A percentile compares a stretch with the other conserved stretches of the same genome.
These are phyloP conservation scores for Amanita subjunquillea DNA, from an alignment of 768 basidiomycete genomes.

Conservation along the genomic window DNA sequence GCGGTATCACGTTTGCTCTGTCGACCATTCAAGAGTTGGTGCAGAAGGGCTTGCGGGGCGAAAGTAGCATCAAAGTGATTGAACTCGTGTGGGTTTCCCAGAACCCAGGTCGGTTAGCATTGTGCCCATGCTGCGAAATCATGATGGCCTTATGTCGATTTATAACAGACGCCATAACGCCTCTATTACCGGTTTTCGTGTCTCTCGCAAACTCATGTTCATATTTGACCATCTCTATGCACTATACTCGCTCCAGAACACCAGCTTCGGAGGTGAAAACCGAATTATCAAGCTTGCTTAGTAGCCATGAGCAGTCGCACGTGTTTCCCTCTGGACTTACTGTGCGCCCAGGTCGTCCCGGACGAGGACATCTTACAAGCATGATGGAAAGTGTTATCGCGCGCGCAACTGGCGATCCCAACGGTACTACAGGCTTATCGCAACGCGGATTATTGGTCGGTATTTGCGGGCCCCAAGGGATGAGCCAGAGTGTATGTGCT, in stretches of 20 bases:
- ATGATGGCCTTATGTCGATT: slow-evolving; percentile 5
- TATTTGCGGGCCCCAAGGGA: slow-evolving; percentile 49
- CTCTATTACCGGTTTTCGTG: slow-evolving; percentile 37
- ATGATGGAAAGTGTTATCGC: slow-evolving; percentile 38
- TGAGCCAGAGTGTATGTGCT: slow-evolving; percentile 39
- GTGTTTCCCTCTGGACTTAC: slow-evolving; percentile 8
- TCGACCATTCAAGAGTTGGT: slow-evolving; percentile 58
- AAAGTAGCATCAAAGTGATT: slow-evolving; percentile 44
- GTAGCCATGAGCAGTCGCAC: slow-evolving; percentile 16
- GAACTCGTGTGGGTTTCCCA: slow-evolving; percentile 62
- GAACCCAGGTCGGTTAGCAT: slow-evolving; percentile 30
- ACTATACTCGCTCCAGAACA: slow-evolving; percentile 42
- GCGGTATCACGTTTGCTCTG: slow-evolving; percentile 66
- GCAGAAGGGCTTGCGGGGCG: slow-evolving; percentile 34
- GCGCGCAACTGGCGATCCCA: slow-evolving; percentile 31
- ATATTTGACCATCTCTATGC: slow-evolving; percentile 38
- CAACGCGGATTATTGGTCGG: slow-evolving; percentile 42
- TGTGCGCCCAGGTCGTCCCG: slow-evolving; percentile 33
- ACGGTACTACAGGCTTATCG: slow-evolving; percentile 12
- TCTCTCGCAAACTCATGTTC: slow-evolving; percentile 17
- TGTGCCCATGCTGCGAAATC: not conserved
- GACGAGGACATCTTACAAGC: slow-evolving; percentile 41
- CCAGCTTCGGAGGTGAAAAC: not conserved
- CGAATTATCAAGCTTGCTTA: slow-evolving; percentile 10
- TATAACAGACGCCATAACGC: slow-evolving; percentile 28